These are phyloP conservation scores for Colletotrichum karsti DNA, from an alignment of 2,329 filamentous ascomycete genomes.

Conservation along the genomic window DNA sequence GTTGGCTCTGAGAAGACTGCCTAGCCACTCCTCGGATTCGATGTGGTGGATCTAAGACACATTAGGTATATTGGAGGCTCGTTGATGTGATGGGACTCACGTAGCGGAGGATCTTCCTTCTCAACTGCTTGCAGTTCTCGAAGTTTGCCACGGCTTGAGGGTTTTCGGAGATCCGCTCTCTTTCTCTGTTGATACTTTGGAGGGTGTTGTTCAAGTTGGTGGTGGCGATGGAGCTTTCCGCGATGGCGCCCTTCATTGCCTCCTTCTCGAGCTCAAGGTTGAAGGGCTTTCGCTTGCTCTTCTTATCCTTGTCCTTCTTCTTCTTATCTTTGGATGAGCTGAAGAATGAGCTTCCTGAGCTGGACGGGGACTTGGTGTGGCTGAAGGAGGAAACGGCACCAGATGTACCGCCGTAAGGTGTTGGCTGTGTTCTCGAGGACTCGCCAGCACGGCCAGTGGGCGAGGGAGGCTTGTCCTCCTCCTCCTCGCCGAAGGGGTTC, in stretches of 20 bases:
- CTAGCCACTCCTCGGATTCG: conserved; percentile 90
- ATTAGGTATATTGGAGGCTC: conserved; percentile 30
- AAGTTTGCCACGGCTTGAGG: conserved; percentile 78
- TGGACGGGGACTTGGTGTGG: conserved; percentile 48
- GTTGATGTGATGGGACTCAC: conserved; percentile 48
- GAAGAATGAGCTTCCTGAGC: conserved; percentile 48
- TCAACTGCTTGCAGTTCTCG: conserved; percentile 84
- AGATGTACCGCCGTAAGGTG: conserved; percentile 30
- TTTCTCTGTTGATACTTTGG: conserved; percentile 90
- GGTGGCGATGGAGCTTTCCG: conserved; percentile 87
- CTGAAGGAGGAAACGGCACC: conserved; percentile 27
- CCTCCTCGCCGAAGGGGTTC: conserved; percentile 74
- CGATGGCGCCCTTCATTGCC: conserved; percentile 87
- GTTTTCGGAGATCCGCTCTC: conserved; percentile 88
- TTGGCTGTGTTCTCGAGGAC: conserved; percentile 37
- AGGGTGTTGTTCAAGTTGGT: conserved; percentile 89
- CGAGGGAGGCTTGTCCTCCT: conserved; percentile 57
- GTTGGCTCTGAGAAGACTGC: conserved; percentile 90
- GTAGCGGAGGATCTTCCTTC: conserved; percentile 87
- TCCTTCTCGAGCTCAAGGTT: conserved; percentile 89
- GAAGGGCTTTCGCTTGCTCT: conserved; percentile 73
- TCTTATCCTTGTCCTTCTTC: conserved; percentile 58
- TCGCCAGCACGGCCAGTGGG: conserved; percentile 31
- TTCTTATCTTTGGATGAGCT: conserved; percentile 57
- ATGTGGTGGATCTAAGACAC: conserved; percentile 80